phyloP scores from a whole-genome alignment of 2,329 filamentous ascomycete species.

The Aquanectria penicillioides region DNA sequence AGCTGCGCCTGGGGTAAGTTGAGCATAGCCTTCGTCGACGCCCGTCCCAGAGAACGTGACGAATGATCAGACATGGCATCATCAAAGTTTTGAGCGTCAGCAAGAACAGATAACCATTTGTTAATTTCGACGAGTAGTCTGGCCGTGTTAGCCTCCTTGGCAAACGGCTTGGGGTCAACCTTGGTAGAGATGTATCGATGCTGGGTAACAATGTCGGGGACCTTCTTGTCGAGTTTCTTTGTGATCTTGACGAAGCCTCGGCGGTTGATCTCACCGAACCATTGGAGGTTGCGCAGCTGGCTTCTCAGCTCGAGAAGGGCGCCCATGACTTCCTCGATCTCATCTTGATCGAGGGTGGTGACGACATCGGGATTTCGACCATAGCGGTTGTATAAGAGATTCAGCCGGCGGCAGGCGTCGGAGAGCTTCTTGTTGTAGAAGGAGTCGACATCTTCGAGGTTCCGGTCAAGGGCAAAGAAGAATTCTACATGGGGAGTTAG shows the following conservation, averaged over 20 bases:
- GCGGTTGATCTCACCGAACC: constrained; percentile 97
- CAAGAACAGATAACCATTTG: constrained; percentile 87
- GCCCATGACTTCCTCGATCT: constrained; percentile 90
- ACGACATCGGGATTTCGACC: constrained; percentile 76
- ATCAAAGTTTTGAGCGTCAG: constrained; percentile 79
- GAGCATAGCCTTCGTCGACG: constrained; percentile 78
- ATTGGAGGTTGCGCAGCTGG: constrained; percentile 90
- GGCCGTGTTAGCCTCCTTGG: constrained; percentile 70
- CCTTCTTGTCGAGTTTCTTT: constrained; percentile 98
- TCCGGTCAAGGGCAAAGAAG: constrained; percentile 95
- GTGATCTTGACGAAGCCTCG: constrained; percentile 98
- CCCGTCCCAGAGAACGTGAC: constrained; percentile 78
- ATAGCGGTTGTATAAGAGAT: constrained; percentile 88
- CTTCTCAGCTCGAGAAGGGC: constrained; percentile 88
- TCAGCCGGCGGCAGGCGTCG: constrained; percentile 84
- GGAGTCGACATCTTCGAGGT: constrained; percentile 93
- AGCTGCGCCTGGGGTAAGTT: constrained; percentile 75
- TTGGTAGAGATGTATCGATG: constrained; percentile 89
- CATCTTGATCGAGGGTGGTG: constrained; percentile 83
- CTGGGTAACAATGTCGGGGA: constrained; percentile 79
- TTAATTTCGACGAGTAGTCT: constrained; percentile 75
- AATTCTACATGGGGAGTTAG: constrained; percentile 74
- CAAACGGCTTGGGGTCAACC: constrained; percentile 89
- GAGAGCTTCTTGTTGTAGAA: constrained; percentile 98
- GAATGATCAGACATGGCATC: constrained; percentile 81